A percentile compares a stretch with the other conserved stretches of the same genome.
Evolutionary conservation across 495 filamentous ascomycete genomes (phyloP).

Genomic region (Penicillium cinerascens): DNA sequence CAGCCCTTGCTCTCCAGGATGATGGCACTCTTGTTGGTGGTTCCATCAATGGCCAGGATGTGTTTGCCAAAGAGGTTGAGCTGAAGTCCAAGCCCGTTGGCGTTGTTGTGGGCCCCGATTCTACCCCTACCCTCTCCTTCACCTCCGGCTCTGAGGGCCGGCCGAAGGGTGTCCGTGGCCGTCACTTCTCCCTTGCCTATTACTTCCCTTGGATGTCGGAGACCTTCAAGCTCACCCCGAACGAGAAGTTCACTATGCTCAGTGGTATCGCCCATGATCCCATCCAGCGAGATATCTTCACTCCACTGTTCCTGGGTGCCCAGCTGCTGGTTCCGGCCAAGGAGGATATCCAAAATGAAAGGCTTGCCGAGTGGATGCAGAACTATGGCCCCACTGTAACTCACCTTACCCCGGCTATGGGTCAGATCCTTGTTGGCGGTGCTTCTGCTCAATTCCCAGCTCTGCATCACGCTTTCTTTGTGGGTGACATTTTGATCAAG

Average conservation of each 20-base stretch:
- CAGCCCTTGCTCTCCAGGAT: conserved; percentile 68
- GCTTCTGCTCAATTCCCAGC: conserved; percentile 71
- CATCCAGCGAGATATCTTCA: conserved; percentile 92
- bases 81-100: conserved; percentile 58
- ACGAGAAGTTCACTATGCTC: conserved; percentile 82
- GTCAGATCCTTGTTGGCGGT: conserved; percentile 88
- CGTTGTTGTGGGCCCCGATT: conserved; percentile 86
- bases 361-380: conserved; percentile 87
- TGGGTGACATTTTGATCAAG: conserved; percentile 88
- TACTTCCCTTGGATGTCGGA: conserved; percentile 95
- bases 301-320: conserved; percentile 83
- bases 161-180: conserved; percentile 83
- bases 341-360: conserved; percentile 86
- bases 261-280: conserved; percentile 84
- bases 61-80: conserved; percentile 52
- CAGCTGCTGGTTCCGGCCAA: conserved; percentile 75
- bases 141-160: conserved; percentile 82
- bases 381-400: conserved; percentile 76
- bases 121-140: conserved; percentile 76
- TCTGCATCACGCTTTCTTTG: conserved; percentile 84
- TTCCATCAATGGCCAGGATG: conserved; percentile 58
- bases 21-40: conserved; percentile 75
- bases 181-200: conserved; percentile 82
- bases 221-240: conserved; percentile 66
- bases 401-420: conserved; percentile 92